Evolutionary conservation across 2,329 filamentous ascomycete species (phyloP).

Genomic region (Trichoderma harzianum): DNA sequence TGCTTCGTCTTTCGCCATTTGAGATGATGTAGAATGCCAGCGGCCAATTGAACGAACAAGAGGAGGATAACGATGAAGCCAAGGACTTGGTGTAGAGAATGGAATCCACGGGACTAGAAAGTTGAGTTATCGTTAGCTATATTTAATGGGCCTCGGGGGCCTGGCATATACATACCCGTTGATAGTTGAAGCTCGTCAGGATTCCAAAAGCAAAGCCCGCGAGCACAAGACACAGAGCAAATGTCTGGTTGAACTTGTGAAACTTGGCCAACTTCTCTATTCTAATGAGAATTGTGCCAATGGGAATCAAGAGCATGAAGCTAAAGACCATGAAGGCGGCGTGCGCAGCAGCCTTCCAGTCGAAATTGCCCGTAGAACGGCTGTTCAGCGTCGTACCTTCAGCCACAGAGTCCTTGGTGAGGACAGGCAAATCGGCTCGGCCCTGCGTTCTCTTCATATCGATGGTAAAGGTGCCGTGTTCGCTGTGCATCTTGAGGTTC

Average conservation of each 20-base stretch:
- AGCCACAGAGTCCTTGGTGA: conserved; percentile 33
- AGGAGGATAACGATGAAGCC: conserved; percentile 53
- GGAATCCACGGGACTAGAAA: conserved; percentile 49
- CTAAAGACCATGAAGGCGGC: conserved; percentile 53
- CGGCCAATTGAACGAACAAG: conserved; percentile 49
- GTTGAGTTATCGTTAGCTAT: neutral
- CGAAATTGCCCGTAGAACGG: conserved; percentile 30
- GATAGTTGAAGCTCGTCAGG: conserved; percentile 50
- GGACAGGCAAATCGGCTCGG: conserved; percentile 38
- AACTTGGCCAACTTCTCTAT: conserved; percentile 50
- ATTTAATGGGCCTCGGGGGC: neutral
- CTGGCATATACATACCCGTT: conserved; percentile 46
- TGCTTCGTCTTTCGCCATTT: conserved; percentile 48
- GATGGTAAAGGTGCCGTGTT: conserved; percentile 54
- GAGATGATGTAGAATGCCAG: conserved; percentile 56
- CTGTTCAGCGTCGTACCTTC: conserved; percentile 37
- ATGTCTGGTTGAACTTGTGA: conserved; percentile 52
- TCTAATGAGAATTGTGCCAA: conserved; percentile 53
- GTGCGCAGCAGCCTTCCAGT: conserved; percentile 43
- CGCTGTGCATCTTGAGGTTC: conserved; percentile 49
- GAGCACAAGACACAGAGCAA: conserved; percentile 48
- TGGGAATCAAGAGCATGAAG: conserved; percentile 54
- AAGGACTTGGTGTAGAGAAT: conserved; percentile 55
- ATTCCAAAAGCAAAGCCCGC: conserved; percentile 52
- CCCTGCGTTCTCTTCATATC: conserved; percentile 53